Evolutionary conservation across 768 basidiomycete genomes (phyloP), one percentile per base, ranked within the genome.

Genomic region (Boletellus sp.): DNA sequence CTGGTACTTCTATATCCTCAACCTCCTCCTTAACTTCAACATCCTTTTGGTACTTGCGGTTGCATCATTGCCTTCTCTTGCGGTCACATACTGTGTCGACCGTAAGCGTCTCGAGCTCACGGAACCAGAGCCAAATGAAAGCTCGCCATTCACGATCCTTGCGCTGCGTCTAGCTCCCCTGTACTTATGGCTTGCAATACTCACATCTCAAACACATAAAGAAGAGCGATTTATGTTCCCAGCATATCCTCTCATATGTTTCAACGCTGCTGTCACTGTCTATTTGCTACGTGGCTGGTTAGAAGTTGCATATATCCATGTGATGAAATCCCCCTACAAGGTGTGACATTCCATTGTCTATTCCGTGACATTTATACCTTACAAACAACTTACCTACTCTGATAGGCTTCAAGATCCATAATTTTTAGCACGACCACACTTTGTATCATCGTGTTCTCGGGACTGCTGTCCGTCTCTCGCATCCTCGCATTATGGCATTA

Each of bases 211-310:
- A 70, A 73, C 87, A 1, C 96, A 99, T 70, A 99, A 99, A 71
- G 96, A 99, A 69, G 96, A 99, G 65, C 78, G 96, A n/a, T 99
- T 99, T 73, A 88, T 97, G 84, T 98, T 85, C 68, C 95, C 96
- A 1, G 86, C 81, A 2, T 98, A 95, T 65, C 89, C 92, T 2
- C 68, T 98, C 28, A 69, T 98, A 41, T 92, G 91, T 63, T 92
- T 98, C 72, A 97, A 97, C 62, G 95, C 94, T 1, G 90, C 92
- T 4, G 84, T 94, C n/a, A 77, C 85, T 12, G 55, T 95, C 11
- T 97, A 90, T 66, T 75, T 99, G 37, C 58, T 88, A 13, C 80
- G 93, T 51, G 94, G 93, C 12, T 93, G 87, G 90, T 66, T 90
- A 54, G 94, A 98, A 73, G 74, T 72, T 16, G 67, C 74, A 3